A percentile compares a stretch with the other conserved stretches of the same genome.
phyloP scores from a whole-genome alignment of 331 rosid genomes.

The Phaseolus coccineus region DNA sequence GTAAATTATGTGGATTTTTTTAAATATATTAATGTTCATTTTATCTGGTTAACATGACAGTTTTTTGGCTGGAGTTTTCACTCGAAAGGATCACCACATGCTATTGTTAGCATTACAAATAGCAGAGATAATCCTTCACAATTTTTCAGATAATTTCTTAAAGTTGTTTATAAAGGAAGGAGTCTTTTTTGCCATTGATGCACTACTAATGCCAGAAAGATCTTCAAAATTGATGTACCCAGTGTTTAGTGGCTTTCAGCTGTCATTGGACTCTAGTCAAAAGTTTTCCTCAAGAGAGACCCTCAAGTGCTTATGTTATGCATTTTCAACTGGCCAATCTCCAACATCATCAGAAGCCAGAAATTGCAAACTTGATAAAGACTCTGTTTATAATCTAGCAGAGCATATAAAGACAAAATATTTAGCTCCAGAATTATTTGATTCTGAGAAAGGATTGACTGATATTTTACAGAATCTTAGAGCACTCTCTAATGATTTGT shows the following conservation, averaged over 20 bases:
- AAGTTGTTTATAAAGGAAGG: slow-evolving; percentile 92
- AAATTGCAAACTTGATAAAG: slow-evolving; percentile 83
- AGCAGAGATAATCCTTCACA: slow-evolving; percentile 81
- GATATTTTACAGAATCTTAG: slow-evolving; percentile 85
- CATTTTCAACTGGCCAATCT: slow-evolving; percentile 68
- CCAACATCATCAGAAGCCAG: slow-evolving; percentile 59
- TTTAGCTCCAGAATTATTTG: slow-evolving; percentile 72
- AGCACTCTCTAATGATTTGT: slow-evolving; percentile 64
- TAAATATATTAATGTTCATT: slow-evolving; percentile 35
- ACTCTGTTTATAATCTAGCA: slow-evolving; percentile 80
- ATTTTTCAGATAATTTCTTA: slow-evolving; percentile 71
- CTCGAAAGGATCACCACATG: slow-evolving; percentile 94
- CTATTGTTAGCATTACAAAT: slow-evolving; percentile 76
- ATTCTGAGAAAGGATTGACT: slow-evolving; percentile 72
- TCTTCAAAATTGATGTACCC: slow-evolving; percentile 70
- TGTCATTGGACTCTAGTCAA: slow-evolving; percentile 62
- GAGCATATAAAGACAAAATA: slow-evolving; percentile 65
- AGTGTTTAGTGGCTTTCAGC: slow-evolving; percentile 56
- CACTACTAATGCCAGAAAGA: slow-evolving; percentile 70
- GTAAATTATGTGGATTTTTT: slow-evolving; percentile 37
- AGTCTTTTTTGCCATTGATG: slow-evolving; percentile 84
- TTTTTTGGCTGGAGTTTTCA: slow-evolving; percentile 89
- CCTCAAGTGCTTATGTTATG: slow-evolving; percentile 77
- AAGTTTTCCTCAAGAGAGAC: slow-evolving; percentile 67
- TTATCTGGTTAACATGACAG: slow-evolving; percentile 60